Percentiles rank a stretch among this genome's conserved stretches.
phyloP scores from a whole-genome alignment of 2,329 filamentous ascomycete species.

The Microcyclosporella mali region DNA sequence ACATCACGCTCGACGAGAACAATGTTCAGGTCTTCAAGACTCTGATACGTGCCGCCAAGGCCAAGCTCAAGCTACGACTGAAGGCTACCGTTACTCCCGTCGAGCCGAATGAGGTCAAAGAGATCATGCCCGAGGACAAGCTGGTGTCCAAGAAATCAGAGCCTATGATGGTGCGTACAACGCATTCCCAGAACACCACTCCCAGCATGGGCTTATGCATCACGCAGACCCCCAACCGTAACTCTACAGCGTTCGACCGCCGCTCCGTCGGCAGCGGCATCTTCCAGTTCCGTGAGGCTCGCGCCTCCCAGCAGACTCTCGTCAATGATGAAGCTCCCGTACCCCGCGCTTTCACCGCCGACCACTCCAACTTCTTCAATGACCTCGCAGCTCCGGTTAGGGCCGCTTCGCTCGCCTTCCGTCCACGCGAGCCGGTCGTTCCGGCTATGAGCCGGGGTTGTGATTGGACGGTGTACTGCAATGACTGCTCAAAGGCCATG shows the following conservation, averaged over 20 bases:
- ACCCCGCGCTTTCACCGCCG: constrained; percentile 35
- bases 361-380: constrained; percentile 21
- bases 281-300: constrained; percentile 34
- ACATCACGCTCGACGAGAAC: constrained; percentile 63
- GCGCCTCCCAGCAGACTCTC: constrained; percentile 27
- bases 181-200: not conserved
- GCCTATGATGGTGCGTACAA: not conserved
- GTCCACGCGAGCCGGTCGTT: constrained; percentile 33
- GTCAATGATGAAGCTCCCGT: constrained; percentile 32
- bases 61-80: constrained; percentile 93
- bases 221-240: constrained; percentile 18
- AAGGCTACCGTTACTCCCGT: constrained; percentile 37
- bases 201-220: constrained; percentile 9
- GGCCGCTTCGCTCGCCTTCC: constrained; percentile 33
- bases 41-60: constrained; percentile 91
- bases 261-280: constrained; percentile 32
- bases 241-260: constrained; percentile 24
- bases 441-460: constrained; percentile 31
- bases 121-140: constrained; percentile 15
- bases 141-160: constrained; percentile 11
- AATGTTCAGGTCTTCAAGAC: constrained; percentile 91
- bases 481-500: constrained; percentile 74
- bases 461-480: constrained; percentile 84
- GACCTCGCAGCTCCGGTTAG: constrained; percentile 9
- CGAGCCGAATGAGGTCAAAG: constrained; percentile 11